A percentile compares a stretch with the other conserved stretches of the same genome.
Conservation (phyloP, 1,284 basidiomycete species). For the Pseudozyma tsukubaensis region DNA sequence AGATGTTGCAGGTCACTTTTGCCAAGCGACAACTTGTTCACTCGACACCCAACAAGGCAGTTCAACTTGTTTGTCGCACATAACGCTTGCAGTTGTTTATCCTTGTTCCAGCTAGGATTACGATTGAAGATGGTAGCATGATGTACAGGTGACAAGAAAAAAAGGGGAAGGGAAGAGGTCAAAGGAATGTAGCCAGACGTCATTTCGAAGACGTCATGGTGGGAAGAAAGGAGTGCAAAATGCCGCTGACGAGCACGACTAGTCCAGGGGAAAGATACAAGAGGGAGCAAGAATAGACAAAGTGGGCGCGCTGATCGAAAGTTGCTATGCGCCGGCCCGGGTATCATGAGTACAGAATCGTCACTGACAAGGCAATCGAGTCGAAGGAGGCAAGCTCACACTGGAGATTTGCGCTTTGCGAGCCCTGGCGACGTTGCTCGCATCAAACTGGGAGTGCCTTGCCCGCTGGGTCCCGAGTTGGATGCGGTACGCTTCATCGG, state of each 20-base stretch:
- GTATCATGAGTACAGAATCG: slow-evolving; percentile 11
- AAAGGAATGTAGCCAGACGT: slow-evolving; percentile 18
- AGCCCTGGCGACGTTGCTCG: slow-evolving; percentile 38
- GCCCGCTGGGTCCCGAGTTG: slow-evolving; percentile 45
- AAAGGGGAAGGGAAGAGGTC: background rate
- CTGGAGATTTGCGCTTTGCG: slow-evolving; percentile 45
- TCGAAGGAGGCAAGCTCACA: slow-evolving; percentile 4
- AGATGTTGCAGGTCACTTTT: no score
- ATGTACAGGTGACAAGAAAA: slow-evolving; percentile 5
- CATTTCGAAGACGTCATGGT: background rate
- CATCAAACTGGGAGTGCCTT: slow-evolving; percentile 40
- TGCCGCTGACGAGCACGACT: no score
- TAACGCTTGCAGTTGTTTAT: no score
- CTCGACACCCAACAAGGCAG: no score
- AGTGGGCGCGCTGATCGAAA: slow-evolving; percentile 5
- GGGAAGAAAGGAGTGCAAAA: background rate
- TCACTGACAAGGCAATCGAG: background rate
- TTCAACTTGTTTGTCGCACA: no score
- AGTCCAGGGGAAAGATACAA: background rate
- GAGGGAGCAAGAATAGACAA: background rate
- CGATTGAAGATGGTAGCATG: background rate
- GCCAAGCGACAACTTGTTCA: no score
- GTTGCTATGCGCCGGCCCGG: slow-evolving; percentile 7
- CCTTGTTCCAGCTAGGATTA: no score
- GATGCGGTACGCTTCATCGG: slow-evolving; percentile 57